Evolutionary conservation across 805 yeast genomes (phyloP), one percentile per base, ranked within the genome.

Genomic region (Metschnikowia peoriensis): DNA sequence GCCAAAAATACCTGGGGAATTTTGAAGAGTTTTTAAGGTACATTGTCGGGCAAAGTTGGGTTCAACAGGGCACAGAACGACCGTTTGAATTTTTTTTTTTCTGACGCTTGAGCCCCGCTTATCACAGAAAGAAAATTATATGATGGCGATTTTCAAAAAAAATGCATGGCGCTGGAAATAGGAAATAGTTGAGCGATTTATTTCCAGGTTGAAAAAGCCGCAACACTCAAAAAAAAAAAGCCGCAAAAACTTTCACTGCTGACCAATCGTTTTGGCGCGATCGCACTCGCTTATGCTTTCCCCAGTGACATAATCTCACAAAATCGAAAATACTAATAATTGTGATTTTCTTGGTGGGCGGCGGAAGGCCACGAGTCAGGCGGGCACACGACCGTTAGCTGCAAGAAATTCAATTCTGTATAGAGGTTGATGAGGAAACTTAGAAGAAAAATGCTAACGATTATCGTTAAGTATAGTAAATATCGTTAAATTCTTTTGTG

Each of bases 261-360:
- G 15, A 28, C 41, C 47, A 45, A 44, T 44, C 46, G 28, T 16
- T 27, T 32, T 34, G 46, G 38, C 11, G 40, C 39, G 29, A 44
- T 44, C 40, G 17, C 28, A 14, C 17, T 44, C 46, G 46, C 40
- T 35, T 15, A 44, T 17, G 46, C 40, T 32, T 44, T 14, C 46
- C 40, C 27, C 35, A 29, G 16, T 28, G 35, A 42, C 45, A 42
- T 29, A 42, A 29, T 42, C 37, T 29, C 35, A 8, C 40, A 38
- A 38, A 2, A 22, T 22, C 4, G 17, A 38, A 2, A 38, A 38
- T 11, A 8, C 15, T 32, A 32, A 32, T 32, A 32, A 32, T 32
- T 12, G 14, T 32, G 14, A 32, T 10, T 32, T 32, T 32, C 35
- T 32, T 32, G 35, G 35, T 32, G 35, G 35, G 35, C 35, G 35